phyloP scores from a whole-genome alignment of 1,284 basidiomycete species.

The Malassezia furfur region DNA sequence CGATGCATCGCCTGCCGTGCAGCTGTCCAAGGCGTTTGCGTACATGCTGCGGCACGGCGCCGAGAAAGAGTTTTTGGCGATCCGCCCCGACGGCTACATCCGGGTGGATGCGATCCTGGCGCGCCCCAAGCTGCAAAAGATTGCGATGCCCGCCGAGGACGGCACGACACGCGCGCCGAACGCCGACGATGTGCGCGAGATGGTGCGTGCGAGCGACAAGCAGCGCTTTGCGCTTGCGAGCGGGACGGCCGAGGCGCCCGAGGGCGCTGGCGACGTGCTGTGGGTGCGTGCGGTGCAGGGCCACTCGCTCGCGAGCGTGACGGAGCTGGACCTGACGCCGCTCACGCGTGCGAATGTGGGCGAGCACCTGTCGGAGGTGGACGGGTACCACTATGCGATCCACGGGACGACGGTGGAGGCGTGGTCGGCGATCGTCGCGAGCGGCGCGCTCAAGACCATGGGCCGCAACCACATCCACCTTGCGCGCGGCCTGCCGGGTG shows the following conservation, averaged over 20 bases:
- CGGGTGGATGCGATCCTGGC: constrained; percentile 55
- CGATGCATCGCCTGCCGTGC: constrained; percentile 13
- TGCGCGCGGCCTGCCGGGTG: constrained; percentile 58
- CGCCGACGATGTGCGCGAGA: constrained; percentile 23
- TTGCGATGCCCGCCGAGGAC: constrained; percentile 23
- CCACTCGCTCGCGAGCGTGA: constrained; percentile 58
- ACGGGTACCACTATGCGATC: constrained; percentile 16
- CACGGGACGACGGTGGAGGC: constrained; percentile 51
- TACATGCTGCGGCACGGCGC: constrained; percentile 79
- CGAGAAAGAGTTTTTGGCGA: constrained; percentile 61
- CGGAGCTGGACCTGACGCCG: constrained; percentile 20
- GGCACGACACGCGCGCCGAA: constrained; percentile 15
- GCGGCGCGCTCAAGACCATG: constrained; percentile 71
- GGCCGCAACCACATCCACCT: constrained; percentile 76
- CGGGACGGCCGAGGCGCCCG: constrained; percentile 21
- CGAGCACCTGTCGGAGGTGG: background rate
- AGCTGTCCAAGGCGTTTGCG: constrained; percentile 66
- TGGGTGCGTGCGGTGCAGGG: constrained; percentile 76
- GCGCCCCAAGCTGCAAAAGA: constrained; percentile 28
- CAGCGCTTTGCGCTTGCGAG: constrained; percentile 36
- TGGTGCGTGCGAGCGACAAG: constrained; percentile 36
- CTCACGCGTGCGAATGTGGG: constrained; percentile 25
- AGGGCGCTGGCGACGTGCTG: constrained; percentile 5
- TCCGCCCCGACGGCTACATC: constrained; percentile 71
- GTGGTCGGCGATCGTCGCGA: constrained; percentile 37